Base-by-base conservation (phyloP, 2,329 filamentous ascomycete genomes). In the Pseudocercospora vitis region DNA sequence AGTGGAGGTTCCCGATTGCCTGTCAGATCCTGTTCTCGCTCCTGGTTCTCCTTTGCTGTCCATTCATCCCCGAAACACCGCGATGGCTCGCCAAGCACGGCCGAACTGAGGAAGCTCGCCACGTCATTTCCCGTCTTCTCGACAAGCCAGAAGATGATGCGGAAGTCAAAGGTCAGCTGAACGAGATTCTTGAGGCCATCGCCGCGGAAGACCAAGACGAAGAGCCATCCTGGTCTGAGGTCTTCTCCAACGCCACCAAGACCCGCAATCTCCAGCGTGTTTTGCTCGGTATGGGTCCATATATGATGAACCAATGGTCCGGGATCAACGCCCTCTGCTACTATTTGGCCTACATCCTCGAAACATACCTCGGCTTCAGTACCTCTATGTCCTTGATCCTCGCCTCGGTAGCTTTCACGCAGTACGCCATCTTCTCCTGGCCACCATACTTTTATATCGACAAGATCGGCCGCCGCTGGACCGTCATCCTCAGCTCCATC, bases 271-370 rank as follows among this genome's bases (percentile, higher is more conserved):
- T 73, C 16, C 69, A 70, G 42, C 59, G 62, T 21, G 68, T 71
- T 7, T 21, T 71, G 12, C 68, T 73, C 14, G 70, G 70, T 8
- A 71, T 71, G 68, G 70, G 68, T 7, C 68, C 69, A 3, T 71
- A 69, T 55, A 66, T 71, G 65, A 62, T 65, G 58, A 68, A 68
- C 29, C 65, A 68, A 33, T 57, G 54, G 53, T 48, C 32, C 14
- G 58, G 58, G 3, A 56, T 66, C 54, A 65, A 67, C 33, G 58
- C 61, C 0, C 44, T 65, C 3, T 63, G 60, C 57, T 65, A 67
- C 53, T 68, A 68, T 51, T 57, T 68, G 12, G 62, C 65, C 4
- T 68, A 64, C 58, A 68, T 66, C 44, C 56, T 68, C 2, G 53
- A 68, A 42, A 59, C 53, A 7, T 68, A 68, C 46, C 55, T 68